Evolutionary conservation across 495 filamentous ascomycete species (phyloP).

Genomic region (Aspergillus diversus): DNA sequence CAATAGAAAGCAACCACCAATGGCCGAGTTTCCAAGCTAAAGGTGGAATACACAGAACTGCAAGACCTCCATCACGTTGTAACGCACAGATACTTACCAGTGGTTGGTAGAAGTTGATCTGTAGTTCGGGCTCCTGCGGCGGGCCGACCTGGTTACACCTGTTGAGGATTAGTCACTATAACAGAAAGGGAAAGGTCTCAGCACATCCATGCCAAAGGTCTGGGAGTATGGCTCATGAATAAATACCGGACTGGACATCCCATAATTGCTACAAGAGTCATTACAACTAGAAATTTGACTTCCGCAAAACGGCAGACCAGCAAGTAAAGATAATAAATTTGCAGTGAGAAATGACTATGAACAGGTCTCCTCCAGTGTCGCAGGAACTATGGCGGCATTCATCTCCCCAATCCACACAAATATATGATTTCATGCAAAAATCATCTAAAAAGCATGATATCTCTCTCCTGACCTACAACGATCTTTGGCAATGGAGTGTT

Average conservation of each 20-base stretch:
- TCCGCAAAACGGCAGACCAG: not conserved
- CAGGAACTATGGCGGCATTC: conserved; percentile 73
- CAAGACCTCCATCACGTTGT: too few species aligned
- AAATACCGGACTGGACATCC: not conserved
- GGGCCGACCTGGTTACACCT: too few species aligned
- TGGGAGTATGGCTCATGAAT: not conserved
- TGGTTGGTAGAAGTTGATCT: not conserved
- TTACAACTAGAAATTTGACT: not conserved
- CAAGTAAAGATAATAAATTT: not conserved
- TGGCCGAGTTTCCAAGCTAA: too few species aligned
- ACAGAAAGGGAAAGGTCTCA: not conserved
- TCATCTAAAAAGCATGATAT: conserved; percentile 70
- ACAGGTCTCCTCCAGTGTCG: conserved; percentile 25
- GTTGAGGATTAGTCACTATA: not conserved
- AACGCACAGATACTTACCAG: not conserved
- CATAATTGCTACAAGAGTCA: not conserved
- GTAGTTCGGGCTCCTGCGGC: not conserved
- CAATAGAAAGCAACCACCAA: too few species aligned
- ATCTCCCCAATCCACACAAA: conserved; percentile 66
- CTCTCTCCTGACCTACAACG: conserved; percentile 64
- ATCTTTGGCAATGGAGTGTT: conserved; percentile 83
- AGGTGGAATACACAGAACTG: too few species aligned
- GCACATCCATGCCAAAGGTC: not conserved
- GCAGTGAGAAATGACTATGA: conserved; percentile 32
- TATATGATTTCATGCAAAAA: conserved; percentile 69